Evolutionary conservation across 139 green algal genomes (phyloP), one percentile per base, ranked within the genome.

Genomic region (Mesostigma viride): DNA sequence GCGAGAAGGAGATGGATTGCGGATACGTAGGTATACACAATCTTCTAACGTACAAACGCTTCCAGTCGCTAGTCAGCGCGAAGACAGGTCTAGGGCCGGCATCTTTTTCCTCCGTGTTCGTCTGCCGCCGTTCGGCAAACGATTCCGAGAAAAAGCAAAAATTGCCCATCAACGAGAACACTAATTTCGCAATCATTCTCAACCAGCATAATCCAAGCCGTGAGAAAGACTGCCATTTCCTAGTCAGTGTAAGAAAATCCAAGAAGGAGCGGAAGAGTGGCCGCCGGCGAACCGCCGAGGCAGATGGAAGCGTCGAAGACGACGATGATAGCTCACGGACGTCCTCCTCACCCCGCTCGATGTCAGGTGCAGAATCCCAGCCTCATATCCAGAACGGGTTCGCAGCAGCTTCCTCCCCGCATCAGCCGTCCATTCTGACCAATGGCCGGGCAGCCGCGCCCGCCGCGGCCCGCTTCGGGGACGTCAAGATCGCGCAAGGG

Each of bases 171-270:
- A 69, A 63, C 30, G 67, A 73, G 58, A 58, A 62, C 31, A 73
- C 67, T 0, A 73, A 73, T 24, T 73, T 73, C 59, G 44, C 14
- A 27, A 69, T 73, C 62, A 73, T 73, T 27, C 31, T 73, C 14
- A 73, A 73, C 44, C 67, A 73, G 59, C 67, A 73, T 31, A 62
- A 69, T 46, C 67, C 67, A 28, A 58, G 31, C 22, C 27, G 30
- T 22, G 67, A 73, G 57, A 32, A 27, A n/a, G 67, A 62, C 6
- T 40, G 28, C 3, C 58, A 67, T 31, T 73, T 73, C 34, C 57
- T 73, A 0, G 32, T 69, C 20, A 53, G 57, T 3, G n/a, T 73
- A 20, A 73, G 69, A 30, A 69, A 62, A 14, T 73, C 67, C 14
- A 73, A 73, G 59, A 69, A 45, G 36, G 67, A 48, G 20, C 58